A percentile compares a stretch with the other conserved stretches of the same genome.
Evolutionary conservation across 345 rosid species (phyloP).

Genomic region (Murraya paniculata): DNA sequence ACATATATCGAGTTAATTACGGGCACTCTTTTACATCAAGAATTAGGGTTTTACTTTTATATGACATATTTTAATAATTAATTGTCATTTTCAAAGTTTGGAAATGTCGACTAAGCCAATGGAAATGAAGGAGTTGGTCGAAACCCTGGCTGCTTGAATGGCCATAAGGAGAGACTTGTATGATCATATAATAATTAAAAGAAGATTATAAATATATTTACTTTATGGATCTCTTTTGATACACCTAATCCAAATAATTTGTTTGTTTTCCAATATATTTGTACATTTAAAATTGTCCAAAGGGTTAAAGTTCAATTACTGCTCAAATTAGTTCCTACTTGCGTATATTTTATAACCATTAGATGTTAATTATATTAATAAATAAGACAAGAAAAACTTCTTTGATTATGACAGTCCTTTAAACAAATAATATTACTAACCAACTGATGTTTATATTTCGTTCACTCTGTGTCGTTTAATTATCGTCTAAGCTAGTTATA

Average conservation of each 20-base stretch:
- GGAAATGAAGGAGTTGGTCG: constrained; percentile 30
- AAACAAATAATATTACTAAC: constrained; percentile 3
- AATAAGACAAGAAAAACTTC: neutral
- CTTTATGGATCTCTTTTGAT: constrained; percentile 26
- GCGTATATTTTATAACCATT: neutral
- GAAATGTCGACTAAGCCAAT: constrained; percentile 18
- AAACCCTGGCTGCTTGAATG: constrained; percentile 26
- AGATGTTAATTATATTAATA: neutral
- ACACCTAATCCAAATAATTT: constrained; percentile 45
- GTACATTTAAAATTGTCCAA: constrained; percentile 3
- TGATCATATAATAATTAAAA: constrained; percentile 1
- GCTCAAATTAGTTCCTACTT: constrained; percentile 14
- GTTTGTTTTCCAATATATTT: constrained; percentile 13
- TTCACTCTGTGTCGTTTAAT: neutral
- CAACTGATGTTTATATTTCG: constrained; percentile 11
- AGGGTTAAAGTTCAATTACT: constrained; percentile 15
- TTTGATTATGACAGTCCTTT: constrained; percentile 13
- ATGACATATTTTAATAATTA: neutral
- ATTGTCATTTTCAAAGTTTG: constrained; percentile 11
- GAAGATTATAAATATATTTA: neutral
- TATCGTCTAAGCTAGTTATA: neutral
- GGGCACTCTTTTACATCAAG: neutral
- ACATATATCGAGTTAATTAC: neutral
- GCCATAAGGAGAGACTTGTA: neutral
- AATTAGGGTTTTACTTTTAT: neutral